Conservation (phyloP, 2,329 filamentous ascomycete genomes). For the Domatiomyces catenatus region DNA sequence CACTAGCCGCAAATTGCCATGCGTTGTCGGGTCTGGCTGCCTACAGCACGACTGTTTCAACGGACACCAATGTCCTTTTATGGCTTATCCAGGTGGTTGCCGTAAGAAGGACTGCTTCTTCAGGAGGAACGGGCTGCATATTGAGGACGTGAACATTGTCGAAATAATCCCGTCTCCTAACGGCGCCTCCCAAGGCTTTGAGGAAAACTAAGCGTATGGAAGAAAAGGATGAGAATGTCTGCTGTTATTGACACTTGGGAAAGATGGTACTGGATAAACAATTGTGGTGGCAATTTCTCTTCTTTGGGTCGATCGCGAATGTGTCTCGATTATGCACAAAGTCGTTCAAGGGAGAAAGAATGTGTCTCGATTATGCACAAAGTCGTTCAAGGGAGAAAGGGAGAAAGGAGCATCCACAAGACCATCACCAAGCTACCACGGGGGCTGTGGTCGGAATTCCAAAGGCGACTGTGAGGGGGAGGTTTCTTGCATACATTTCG, state of each 20-base stretch:
- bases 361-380: not conserved
- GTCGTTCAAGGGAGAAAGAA: not conserved
- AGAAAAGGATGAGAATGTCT: not conserved
- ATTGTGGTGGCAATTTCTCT: not conserved
- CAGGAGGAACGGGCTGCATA: not conserved
- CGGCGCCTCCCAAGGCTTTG: not conserved
- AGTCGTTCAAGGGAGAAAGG: not conserved
- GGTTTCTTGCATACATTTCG: not conserved
- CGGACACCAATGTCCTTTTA: conserved; percentile 25
- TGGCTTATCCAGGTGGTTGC: not conserved
- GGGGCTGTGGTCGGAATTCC: not conserved
- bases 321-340: not conserved
- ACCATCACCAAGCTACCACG: not conserved
- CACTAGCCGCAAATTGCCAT: conserved; percentile 30
- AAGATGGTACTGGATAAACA: not conserved
- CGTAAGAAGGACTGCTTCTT: not conserved
- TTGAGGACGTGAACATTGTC: not conserved
- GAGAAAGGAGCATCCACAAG: too few species aligned
- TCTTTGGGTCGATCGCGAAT: not conserved
- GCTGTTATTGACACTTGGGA: not conserved
- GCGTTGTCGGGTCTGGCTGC: conserved; percentile 27
- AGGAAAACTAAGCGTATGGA: not conserved
- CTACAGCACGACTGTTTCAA: conserved; percentile 29
- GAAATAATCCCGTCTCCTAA: not conserved
- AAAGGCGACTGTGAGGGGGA: not conserved